Percentiles rank a stretch among this genome's conserved stretches.
These are phyloP conservation scores for Lolium multiflorum DNA, from an alignment of 176 grass and related monocot species.

Conservation along the genomic window DNA sequence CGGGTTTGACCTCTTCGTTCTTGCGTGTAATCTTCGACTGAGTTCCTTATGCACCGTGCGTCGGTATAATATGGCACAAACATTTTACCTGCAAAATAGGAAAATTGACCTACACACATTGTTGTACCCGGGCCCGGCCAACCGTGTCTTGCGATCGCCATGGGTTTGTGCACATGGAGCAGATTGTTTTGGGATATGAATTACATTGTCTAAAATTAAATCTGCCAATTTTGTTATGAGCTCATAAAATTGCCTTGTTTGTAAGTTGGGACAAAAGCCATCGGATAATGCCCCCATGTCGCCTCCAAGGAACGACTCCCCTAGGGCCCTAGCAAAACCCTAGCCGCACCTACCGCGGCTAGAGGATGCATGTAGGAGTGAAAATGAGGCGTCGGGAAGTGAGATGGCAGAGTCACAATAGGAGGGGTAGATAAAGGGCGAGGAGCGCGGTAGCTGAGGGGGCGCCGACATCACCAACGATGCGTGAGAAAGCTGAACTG, in stretches of 20 bases:
- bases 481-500: no score
- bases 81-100: background rate
- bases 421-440: no score
- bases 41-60: background rate
- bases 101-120: background rate
- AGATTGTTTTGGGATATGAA: background rate
- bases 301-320: no score
- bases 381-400: no score
- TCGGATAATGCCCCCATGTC: no score
- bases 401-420: no score
- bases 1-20: slow-evolving; percentile 52
- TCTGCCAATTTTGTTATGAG: background rate
- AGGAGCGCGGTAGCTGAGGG: no score
- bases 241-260: background rate
- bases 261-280: no score
- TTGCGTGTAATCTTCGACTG: background rate
- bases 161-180: background rate
- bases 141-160: background rate
- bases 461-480: no score
- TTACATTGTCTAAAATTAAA: background rate
- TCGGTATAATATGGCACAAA: background rate
- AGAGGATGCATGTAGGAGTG: no score
- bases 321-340: no score
- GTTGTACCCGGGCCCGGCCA: background rate
- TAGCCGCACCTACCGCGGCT: no score